These are phyloP conservation scores for Ogataea nitratoaversa DNA, from an alignment of 805 yeast genomes.

Conservation along the genomic window DNA sequence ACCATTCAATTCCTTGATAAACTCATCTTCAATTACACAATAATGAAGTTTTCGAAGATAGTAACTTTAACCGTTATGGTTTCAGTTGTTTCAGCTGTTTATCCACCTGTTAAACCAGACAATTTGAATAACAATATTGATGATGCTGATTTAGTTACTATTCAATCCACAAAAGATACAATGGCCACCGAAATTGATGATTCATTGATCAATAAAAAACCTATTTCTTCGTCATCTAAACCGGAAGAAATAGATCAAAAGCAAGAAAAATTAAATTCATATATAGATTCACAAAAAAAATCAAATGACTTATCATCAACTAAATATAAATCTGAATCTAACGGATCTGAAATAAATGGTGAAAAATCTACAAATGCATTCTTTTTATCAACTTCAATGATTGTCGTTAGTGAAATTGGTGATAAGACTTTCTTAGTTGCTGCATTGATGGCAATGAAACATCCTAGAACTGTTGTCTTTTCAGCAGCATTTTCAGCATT, in stretches of 20 bases:
- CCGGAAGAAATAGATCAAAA: slow-evolving; percentile 2
- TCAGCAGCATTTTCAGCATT: slow-evolving; percentile 82
- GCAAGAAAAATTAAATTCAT: slow-evolving; percentile 12
- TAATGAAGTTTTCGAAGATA: slow-evolving; percentile 8
- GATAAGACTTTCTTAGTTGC: slow-evolving; percentile 97
- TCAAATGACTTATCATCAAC: no score
- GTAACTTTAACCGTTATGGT: slow-evolving; percentile 6
- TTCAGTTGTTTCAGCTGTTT: slow-evolving; percentile 15
- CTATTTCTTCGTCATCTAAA: no score
- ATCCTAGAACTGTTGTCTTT: slow-evolving; percentile 80
- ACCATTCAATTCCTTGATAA: no score
- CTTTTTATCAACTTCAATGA: slow-evolving; percentile 83
- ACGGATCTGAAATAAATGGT: slow-evolving; percentile 6
- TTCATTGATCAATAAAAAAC: no score
- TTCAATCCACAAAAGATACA: no score
- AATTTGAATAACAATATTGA: no score
- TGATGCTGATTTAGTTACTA: slow-evolving; percentile 19
- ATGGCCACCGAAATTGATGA: neutral
- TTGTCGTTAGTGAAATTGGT: slow-evolving; percentile 91
- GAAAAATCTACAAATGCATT: slow-evolving; percentile 46
- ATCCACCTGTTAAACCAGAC: slow-evolving; percentile 17
- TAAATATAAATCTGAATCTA: slow-evolving; percentile 9
- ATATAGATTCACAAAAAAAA: slow-evolving; percentile 11
- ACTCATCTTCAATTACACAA: neutral
- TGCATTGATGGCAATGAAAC: slow-evolving; percentile 96